Percentiles rank a stretch among this genome's conserved stretches.
phyloP scores from a whole-genome alignment of 2,329 filamentous ascomycete species.

The Monilinia vaccinii-corymbosi region DNA sequence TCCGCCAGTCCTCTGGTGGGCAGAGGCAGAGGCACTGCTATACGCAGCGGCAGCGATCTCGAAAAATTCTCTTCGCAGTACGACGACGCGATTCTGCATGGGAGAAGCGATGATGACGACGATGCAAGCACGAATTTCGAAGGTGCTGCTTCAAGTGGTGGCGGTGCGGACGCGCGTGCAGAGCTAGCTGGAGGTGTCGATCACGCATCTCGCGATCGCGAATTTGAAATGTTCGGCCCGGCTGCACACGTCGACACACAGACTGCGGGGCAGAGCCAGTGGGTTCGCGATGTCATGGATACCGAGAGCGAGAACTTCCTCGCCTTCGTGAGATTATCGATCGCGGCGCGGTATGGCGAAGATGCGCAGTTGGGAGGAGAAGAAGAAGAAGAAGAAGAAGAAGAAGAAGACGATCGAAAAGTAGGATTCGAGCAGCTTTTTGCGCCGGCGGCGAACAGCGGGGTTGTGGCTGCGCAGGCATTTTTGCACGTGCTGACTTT shows the following conservation, averaged over 20 bases:
- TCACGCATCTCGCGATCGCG: slow-evolving; percentile 27
- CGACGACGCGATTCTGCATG: not conserved
- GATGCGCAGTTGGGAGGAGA: slow-evolving; percentile 5
- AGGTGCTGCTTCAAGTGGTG: not conserved
- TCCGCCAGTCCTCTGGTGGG: slow-evolving; percentile 54
- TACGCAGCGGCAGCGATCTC: slow-evolving; percentile 18
- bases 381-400: too few species aligned
- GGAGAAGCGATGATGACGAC: not conserved
- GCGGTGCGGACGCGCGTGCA: not conserved
- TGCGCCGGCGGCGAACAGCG: slow-evolving; percentile 41
- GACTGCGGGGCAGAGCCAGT: slow-evolving; percentile 37
- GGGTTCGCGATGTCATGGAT: slow-evolving; percentile 44
- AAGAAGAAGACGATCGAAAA: too few species aligned
- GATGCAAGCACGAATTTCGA: not conserved
- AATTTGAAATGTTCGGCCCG: slow-evolving; percentile 37
- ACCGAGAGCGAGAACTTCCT: slow-evolving; percentile 54
- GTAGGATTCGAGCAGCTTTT: slow-evolving; percentile 64
- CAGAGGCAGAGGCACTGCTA: slow-evolving; percentile 37
- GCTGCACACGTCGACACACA: slow-evolving; percentile 38
- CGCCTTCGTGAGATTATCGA: slow-evolving; percentile 43
- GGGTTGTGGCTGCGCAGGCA: slow-evolving; percentile 60
- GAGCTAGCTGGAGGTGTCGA: not conserved
- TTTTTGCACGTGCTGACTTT: slow-evolving; percentile 67
- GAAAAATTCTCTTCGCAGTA: slow-evolving; percentile 18
- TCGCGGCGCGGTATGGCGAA: slow-evolving; percentile 28